These are phyloP conservation scores for Xylariaceae sp. DNA, from an alignment of 2,329 filamentous ascomycete genomes.

Conservation along the genomic window DNA sequence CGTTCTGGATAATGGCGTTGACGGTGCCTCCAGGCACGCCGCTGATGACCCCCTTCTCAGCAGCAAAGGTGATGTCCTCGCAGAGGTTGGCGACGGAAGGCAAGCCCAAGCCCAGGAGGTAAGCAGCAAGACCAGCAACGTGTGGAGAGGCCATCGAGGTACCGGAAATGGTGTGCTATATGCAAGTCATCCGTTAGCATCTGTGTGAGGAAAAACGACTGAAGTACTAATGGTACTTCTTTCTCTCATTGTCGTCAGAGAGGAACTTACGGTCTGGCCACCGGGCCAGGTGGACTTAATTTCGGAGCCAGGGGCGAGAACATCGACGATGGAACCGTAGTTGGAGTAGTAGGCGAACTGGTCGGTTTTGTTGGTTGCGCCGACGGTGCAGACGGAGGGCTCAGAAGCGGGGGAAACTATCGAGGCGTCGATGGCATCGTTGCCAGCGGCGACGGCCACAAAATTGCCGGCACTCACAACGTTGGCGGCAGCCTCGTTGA, in stretches of 20 bases:
- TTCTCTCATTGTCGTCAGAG: constrained; percentile 14
- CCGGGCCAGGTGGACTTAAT: constrained; percentile 50
- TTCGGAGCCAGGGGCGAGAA: constrained; percentile 52
- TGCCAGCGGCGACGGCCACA: constrained; percentile 62
- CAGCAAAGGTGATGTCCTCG: constrained; percentile 48
- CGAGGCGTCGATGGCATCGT: constrained; percentile 49
- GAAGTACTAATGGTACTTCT: no score
- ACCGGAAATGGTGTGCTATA: constrained; percentile 57
- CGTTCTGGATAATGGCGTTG: constrained; percentile 47
- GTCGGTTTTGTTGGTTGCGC: constrained; percentile 52
- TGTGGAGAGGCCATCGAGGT: constrained; percentile 70
- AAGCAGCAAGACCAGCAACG: constrained; percentile 65
- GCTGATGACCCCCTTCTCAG: constrained; percentile 49
- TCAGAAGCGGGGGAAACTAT: constrained; percentile 56
- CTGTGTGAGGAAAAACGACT: no score
- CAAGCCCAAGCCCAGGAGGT: constrained; percentile 56
- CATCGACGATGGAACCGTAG: constrained; percentile 52
- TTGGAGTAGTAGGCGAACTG: constrained; percentile 55
- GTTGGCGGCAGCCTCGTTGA: constrained; percentile 57
- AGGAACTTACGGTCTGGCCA: constrained; percentile 34
- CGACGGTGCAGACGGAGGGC: constrained; percentile 59
- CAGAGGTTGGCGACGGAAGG: constrained; percentile 49
- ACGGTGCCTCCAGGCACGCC: constrained; percentile 42
- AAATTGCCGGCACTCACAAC: constrained; percentile 57
- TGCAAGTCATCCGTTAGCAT: constrained; percentile 38